These are phyloP conservation scores for Fusarium foetens DNA, from an alignment of 2,329 filamentous ascomycete genomes.

Conservation along the genomic window DNA sequence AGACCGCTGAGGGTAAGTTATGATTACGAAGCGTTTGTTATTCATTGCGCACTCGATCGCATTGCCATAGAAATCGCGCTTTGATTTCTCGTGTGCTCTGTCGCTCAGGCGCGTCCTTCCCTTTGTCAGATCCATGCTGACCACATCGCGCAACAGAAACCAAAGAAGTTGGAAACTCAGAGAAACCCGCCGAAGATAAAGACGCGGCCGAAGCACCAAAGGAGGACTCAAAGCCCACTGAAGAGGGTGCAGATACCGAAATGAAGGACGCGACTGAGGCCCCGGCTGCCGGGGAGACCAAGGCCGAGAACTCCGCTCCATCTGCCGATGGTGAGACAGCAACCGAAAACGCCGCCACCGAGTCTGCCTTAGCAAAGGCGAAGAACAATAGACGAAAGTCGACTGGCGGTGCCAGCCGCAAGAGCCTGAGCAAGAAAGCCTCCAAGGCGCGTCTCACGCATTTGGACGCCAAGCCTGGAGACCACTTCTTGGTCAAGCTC, in stretches of 20 bases:
- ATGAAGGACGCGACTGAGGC: slow-evolving; percentile 55
- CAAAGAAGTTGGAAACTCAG: slow-evolving; percentile 44
- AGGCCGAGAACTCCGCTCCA: slow-evolving; percentile 41
- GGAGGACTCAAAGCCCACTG: slow-evolving; percentile 39
- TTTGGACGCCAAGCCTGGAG: slow-evolving; percentile 86
- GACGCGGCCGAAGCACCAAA: slow-evolving; percentile 45
- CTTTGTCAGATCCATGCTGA: slow-evolving; percentile 44
- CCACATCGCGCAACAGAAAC: slow-evolving; percentile 41
- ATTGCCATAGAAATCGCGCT: slow-evolving; percentile 12
- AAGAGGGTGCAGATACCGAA: slow-evolving; percentile 62
- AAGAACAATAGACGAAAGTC: slow-evolving; percentile 78
- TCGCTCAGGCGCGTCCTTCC: slow-evolving; percentile 35
- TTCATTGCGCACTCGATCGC: slow-evolving; percentile 15
- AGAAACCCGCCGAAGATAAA: slow-evolving; percentile 45
- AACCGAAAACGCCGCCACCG: slow-evolving; percentile 40
- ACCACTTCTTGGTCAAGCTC: slow-evolving; percentile 91
- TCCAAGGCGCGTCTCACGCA: slow-evolving; percentile 77
- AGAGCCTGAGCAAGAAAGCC: slow-evolving; percentile 88
- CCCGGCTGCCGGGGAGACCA: slow-evolving; percentile 45
- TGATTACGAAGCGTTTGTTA: neutral
- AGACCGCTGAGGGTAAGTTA: slow-evolving; percentile 48
- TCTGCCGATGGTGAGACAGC: slow-evolving; percentile 43
- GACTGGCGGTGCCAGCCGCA: slow-evolving; percentile 73
- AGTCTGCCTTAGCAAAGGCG: slow-evolving; percentile 47
- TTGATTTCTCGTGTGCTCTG: slow-evolving; percentile 25